Percentiles rank a stretch among this genome's conserved stretches.
Conservation (phyloP, 2,329 filamentous ascomycete species). For the Macrophomina pseudophaseolina region DNA sequence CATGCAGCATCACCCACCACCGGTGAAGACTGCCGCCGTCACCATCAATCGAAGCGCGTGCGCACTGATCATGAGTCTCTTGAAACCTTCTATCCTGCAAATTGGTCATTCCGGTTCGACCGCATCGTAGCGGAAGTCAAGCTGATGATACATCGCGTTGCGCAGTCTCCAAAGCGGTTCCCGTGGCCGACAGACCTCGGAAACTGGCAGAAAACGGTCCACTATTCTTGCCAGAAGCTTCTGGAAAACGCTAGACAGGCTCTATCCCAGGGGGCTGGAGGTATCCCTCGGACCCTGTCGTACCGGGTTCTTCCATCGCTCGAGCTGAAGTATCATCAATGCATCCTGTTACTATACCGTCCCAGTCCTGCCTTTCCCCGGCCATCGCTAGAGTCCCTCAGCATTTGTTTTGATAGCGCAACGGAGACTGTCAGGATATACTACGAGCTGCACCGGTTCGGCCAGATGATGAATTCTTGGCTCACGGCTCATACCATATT, state of each 20-base stretch:
- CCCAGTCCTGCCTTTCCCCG: conserved; percentile 59
- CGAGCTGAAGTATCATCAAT: conserved; percentile 54
- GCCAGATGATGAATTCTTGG: conserved; percentile 56
- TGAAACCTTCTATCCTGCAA: conserved; percentile 7
- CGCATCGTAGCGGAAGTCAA: conserved; percentile 24
- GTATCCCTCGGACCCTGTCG: neutral
- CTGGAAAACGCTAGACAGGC: neutral
- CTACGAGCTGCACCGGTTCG: conserved; percentile 51
- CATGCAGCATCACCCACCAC: neutral
- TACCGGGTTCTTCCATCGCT: conserved; percentile 5
- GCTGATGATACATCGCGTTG: conserved; percentile 26
- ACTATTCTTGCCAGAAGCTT: conserved; percentile 6
- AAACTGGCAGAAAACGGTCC: conserved; percentile 47
- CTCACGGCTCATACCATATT: conserved; percentile 57
- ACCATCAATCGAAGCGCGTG: neutral
- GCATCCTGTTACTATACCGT: conserved; percentile 57
- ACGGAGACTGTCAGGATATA: conserved; percentile 49
- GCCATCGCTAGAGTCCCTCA: conserved; percentile 49
- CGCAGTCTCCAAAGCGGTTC: conserved; percentile 51
- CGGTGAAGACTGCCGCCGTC: no score
- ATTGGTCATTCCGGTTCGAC: conserved; percentile 43
- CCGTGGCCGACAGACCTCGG: conserved; percentile 44
- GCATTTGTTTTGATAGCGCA: conserved; percentile 52
- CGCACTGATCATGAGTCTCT: neutral
- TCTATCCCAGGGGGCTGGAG: neutral